These are phyloP conservation scores for Lentinula sp. DNA, from an alignment of 768 basidiomycete species.

Conservation along the genomic window DNA sequence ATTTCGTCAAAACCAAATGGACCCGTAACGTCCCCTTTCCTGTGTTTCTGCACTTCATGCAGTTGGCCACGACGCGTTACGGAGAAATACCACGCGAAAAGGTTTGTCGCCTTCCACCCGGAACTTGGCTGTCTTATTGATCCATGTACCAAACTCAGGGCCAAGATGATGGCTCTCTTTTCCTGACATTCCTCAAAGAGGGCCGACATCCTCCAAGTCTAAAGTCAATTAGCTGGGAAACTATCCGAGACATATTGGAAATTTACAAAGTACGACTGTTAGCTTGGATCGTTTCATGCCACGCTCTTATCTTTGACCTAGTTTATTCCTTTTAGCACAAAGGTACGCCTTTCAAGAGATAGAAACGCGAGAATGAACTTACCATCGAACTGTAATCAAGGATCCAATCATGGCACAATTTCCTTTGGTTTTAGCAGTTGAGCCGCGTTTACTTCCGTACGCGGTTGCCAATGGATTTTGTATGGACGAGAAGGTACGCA, in stretches of 20 bases:
- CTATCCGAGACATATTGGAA: constrained; percentile 58
- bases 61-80: constrained; percentile 49
- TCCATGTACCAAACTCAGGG: constrained; percentile 27
- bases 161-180: constrained; percentile 70
- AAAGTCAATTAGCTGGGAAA: constrained; percentile 58
- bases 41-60: constrained; percentile 61
- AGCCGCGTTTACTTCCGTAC: constrained; percentile 66
- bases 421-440: constrained; percentile 70
- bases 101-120: constrained; percentile 20
- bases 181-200: constrained; percentile 62
- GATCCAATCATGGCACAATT: constrained; percentile 77
- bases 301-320: constrained; percentile 18
- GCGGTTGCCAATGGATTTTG: constrained; percentile 69
- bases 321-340: constrained; percentile 76
- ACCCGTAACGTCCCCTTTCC: constrained; percentile 56
- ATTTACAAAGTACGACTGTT: constrained; percentile 53
- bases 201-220: constrained; percentile 55
- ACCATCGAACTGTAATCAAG: constrained; percentile 23
- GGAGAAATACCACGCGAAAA: constrained; percentile 63
- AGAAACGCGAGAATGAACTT: background rate
- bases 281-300: constrained; percentile 9
- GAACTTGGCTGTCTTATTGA: constrained; percentile 2
- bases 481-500: constrained; percentile 68
- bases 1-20: constrained; percentile 74
- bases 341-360: constrained; percentile 32